Conservation (phyloP, 2,329 filamentous ascomycete genomes). For the Colletotrichum agaves region DNA sequence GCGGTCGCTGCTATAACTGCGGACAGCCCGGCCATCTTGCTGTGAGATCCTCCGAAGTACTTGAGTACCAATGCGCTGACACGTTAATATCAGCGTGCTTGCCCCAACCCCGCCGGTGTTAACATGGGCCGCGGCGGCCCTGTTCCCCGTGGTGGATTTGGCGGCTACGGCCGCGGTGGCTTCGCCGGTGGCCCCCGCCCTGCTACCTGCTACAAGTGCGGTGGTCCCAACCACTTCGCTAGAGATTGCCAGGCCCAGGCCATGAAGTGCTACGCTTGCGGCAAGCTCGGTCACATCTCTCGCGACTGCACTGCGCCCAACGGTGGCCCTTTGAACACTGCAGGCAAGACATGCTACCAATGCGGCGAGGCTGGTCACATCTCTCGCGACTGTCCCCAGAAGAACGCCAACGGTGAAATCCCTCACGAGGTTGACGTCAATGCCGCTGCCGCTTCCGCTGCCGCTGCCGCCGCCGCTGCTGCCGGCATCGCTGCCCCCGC, state of each 20-base stretch:
- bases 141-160: slow-evolving; percentile 77
- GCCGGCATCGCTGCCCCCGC: slow-evolving; percentile 50
- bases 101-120: slow-evolving; percentile 77
- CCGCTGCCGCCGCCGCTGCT: slow-evolving; percentile 52
- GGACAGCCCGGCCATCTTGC: slow-evolving; percentile 93
- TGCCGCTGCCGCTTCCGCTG: slow-evolving; percentile 51
- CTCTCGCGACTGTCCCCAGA: slow-evolving; percentile 90
- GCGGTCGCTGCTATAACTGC: slow-evolving; percentile 96
- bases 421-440: slow-evolving; percentile 56
- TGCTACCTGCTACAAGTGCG: slow-evolving; percentile 80
- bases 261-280: slow-evolving; percentile 98
- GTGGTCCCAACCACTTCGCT: slow-evolving; percentile 95
- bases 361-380: slow-evolving; percentile 97
- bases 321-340: slow-evolving; percentile 93
- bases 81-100: slow-evolving; percentile 73
- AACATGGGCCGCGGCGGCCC: slow-evolving; percentile 73
- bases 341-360: slow-evolving; percentile 98
- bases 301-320: slow-evolving; percentile 96
- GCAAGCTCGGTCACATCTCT: slow-evolving; percentile 91
- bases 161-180: slow-evolving; percentile 76
- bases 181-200: slow-evolving; percentile 76
- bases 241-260: slow-evolving; percentile 98
- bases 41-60: slow-evolving; percentile 58
- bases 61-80: slow-evolving; percentile 15
- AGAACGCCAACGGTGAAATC: slow-evolving; percentile 65